Base-by-base conservation (phyloP, 495 filamentous ascomycete genomes). In the Lophiostoma macrostomum region DNA sequence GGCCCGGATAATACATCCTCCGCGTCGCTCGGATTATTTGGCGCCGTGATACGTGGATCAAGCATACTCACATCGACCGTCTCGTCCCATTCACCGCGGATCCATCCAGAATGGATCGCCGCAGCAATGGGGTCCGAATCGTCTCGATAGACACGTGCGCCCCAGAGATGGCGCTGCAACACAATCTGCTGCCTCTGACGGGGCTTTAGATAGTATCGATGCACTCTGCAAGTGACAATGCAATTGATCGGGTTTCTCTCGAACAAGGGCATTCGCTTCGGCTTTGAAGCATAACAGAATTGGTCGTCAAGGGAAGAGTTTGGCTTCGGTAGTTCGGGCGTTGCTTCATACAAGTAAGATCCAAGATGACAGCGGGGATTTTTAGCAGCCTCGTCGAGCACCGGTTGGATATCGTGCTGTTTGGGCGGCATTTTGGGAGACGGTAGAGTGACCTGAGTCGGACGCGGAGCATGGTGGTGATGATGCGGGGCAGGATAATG, bases 61-160 rank as follows among this genome's bases (percentile, higher is more conserved):
- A 91, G 74, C 67, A 91, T 71, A 16, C 75, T 74, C n/a, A 69
- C 66, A 53, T 85, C 80, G 2, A 91, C 82, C 32, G 88, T 86
- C 0, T 87, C 80, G 14, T 81, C 78, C 85, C 90, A 95, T 53
- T 87, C 88, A 22, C 91, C 93, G 8, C 86, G 82, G 50, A 98
- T 85, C 80, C 86, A 96, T 7, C 94, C 94, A 12, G 84, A 81
- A 68, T 98, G 93, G 50, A 97, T 93, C 49, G 91, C 90, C 3
- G 90, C 91, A 0, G 91, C 94, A 40, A 98, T 77, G 4, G 90
- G 80, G 65, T 98, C 94, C 0, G 90, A 95, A 71, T 98, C 94
- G 60, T 97, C 94, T 0, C 90, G 95, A 67, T 98, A 97, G 5
- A 97, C 76, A 16, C 90, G 88, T 0, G 89, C 91, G 8, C 93